Base-by-base conservation (phyloP, 2,329 filamentous ascomycete species). In the Mycocentrospora acerina region DNA sequence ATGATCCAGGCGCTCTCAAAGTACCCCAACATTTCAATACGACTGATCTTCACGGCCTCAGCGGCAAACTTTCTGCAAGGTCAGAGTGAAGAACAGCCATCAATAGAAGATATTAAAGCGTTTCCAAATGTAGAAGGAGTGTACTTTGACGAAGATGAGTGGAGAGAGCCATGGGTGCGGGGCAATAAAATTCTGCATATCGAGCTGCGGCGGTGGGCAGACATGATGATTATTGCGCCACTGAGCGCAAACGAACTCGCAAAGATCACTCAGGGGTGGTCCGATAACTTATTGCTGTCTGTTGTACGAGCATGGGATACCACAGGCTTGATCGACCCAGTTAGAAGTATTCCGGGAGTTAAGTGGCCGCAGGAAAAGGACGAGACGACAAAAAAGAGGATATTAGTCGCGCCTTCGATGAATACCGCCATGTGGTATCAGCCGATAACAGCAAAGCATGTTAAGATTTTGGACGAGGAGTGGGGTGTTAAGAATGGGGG, bases 391-490 rank as follows among this genome's bases (percentile, higher is more conserved):
- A 80, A 76, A 64, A 66, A 65, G 46, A 79, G 75, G 48, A 88
- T 95, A 24, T 57, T 93, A 2, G 85, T 91, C 0, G 86, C 86
- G 2, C 83, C 85, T 2, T 83, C 86, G 19, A 95, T 95, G 88
- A 95, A 96, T 64, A 89, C 82, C 16, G 82, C 84, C 4, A 95
- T 95, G 90, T 95, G 87, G 85, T 74, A 76, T 38, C 89, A 96
- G 62, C 90, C 90, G 2, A 72, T 95, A 30, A 95, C 90, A 1
- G 75, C 70, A 33, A 81, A 79, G 47, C 88, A 95, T 48, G 68
- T 95, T 25, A 71, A 71, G 27, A 72, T 86, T 0, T 70, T 96
- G 31, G 77, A 83, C 47, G 78, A 85, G 32, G 86, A 90, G 41
- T 95, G 90, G 89, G 84, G 83, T 5, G 53, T 59, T 7, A 50